Evolutionary conservation across 176 grass and related monocot species (phyloP), one percentile per base, ranked within the genome.

Genomic region (Poa annua): DNA sequence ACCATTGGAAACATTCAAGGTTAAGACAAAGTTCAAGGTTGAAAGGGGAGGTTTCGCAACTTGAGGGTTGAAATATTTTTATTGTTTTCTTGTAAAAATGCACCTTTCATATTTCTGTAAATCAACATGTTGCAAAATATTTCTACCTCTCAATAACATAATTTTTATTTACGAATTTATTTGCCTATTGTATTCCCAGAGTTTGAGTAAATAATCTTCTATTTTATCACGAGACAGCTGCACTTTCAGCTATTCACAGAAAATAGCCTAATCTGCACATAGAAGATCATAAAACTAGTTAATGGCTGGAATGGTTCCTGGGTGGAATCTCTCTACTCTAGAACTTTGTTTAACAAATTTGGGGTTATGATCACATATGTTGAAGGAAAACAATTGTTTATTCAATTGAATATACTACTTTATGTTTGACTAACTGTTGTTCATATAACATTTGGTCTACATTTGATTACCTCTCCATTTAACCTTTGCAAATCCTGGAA

Each of bases 251-350:
- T 20, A 77, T 39, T 15, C 19, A 25, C 55, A 62, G 25, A 20
- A 72, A 33, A 75, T 50, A 73, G 39, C 74, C 41, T 83, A 34
- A 62, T 33, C 14, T 74, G 44, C 44, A 48, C 52, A 51, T 80
- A 63, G 66, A 63, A 39, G 68, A 62, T 64, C 53, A 52, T 64
- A 49, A 41, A 51, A 63, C 45, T 17, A 71, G 25, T 41, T 53
- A 5, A 12, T 10, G 6, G 34, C 62, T 77, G 74, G 45, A 74
- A 56, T 68, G 36, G 56, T 22, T 79, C 38, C 47, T 63, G 26
- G 9, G 39, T 63, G 24, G 22, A 79, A 79, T 63, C 38, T 8
- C 42, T 44, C 56, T 79, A 11, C 57, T 48, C 38, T 14, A 62
- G 38, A 79, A 48, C 42, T 20, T 63, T 6, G 9, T 48, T 20